Percentiles rank a stretch among this genome's conserved stretches.
Evolutionary conservation across 345 rosid genomes (phyloP).

Genomic region (Firmiana major): DNA sequence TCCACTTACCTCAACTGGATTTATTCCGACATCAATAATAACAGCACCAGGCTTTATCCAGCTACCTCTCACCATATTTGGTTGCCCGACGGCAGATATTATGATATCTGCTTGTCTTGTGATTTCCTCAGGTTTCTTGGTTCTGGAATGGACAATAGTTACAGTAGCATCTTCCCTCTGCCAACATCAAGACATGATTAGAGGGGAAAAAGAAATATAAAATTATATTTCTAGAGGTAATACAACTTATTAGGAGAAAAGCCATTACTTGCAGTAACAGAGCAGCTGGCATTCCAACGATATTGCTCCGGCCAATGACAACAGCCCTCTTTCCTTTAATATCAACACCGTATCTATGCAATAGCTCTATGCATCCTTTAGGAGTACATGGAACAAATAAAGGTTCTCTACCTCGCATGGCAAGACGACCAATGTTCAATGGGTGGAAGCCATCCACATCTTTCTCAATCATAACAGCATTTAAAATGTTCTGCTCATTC

Average conservation of each 20-base stretch:
- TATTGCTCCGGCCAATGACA: constrained; percentile 87
- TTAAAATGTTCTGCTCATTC: constrained; percentile 66
- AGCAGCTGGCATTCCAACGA: constrained; percentile 96
- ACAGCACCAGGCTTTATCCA: constrained; percentile 95
- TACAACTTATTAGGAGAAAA: not conserved
- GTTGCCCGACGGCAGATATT: constrained; percentile 73
- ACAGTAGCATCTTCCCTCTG: constrained; percentile 86
- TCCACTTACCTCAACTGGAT: constrained; percentile 57
- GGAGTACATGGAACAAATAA: constrained; percentile 84
- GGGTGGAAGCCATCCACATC: constrained; percentile 96
- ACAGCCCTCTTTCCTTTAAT: constrained; percentile 87
- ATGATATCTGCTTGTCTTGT: constrained; percentile 74
- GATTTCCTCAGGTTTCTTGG: constrained; percentile 70
- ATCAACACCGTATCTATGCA: constrained; percentile 62
- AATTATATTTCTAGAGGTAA: not conserved
- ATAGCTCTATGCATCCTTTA: constrained; percentile 83
- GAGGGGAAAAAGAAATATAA: not conserved
- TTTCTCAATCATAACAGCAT: constrained; percentile 73
- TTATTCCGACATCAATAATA: constrained; percentile 86
- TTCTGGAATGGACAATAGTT: constrained; percentile 74
- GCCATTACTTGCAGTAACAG: constrained; percentile 62
- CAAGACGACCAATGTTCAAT: constrained; percentile 73
- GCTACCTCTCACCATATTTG: constrained; percentile 76
- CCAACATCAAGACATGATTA: constrained; percentile 8
- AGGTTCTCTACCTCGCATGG: constrained; percentile 86